phyloP scores from a whole-genome alignment of 129 eudicot genomes.

The Ambrosia artemisiifolia region DNA sequence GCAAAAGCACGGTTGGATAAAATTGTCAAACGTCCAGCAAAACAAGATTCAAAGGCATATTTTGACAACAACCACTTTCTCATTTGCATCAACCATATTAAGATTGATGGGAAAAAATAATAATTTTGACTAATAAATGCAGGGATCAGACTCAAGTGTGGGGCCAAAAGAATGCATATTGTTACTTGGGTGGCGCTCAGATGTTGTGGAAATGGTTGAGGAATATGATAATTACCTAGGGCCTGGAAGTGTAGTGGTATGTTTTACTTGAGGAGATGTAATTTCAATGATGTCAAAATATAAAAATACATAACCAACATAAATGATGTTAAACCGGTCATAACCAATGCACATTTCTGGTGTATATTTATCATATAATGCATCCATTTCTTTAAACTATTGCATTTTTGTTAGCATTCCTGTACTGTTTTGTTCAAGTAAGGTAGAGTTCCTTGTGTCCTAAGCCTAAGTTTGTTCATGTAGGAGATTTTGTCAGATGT shows the following conservation, averaged over 20 bases:
- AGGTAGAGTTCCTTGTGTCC: not conserved
- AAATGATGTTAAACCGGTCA: not conserved
- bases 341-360: too few relatives aligned
- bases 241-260: conserved; percentile 93
- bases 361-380: not conserved
- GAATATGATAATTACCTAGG: conserved; percentile 94
- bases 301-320: not conserved
- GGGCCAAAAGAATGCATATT: conserved; percentile 88
- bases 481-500: conserved; percentile 92
- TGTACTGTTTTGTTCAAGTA: not conserved
- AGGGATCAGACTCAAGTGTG: conserved; percentile 74
- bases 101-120: not conserved
- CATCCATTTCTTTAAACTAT: not conserved
- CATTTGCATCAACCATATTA: conserved; percentile 6
- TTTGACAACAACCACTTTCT: conserved; percentile 1
- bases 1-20: conserved; percentile 54
- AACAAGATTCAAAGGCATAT: conserved; percentile 75
- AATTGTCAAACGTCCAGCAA: conserved; percentile 60
- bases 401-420: not conserved
- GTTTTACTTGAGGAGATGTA: conserved; percentile 4
- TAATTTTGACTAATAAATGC: conserved; percentile 19
- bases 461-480: conserved; percentile 15
- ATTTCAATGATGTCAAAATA: not conserved
- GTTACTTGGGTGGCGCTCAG: conserved; percentile 95
- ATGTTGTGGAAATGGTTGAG: conserved; percentile 77